Conservation (phyloP, 805 yeast genomes). For the Candida maris region DNA sequence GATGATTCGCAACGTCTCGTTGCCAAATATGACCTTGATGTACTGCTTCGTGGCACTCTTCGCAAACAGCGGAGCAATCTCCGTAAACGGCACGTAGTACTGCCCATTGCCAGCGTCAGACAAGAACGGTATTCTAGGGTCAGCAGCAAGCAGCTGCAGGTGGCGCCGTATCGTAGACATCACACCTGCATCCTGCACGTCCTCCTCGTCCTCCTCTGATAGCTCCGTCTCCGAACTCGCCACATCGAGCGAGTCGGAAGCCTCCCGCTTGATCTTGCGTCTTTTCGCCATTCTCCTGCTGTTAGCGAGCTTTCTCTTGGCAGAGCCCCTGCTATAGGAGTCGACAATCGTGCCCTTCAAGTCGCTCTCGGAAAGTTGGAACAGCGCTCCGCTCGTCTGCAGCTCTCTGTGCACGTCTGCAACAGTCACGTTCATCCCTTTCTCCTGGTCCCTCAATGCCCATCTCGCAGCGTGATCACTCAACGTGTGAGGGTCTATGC, state of each 20-base stretch:
- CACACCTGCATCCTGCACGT: conserved; percentile 17
- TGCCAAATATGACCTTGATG: conserved; percentile 59
- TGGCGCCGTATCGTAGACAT: conserved; percentile 45
- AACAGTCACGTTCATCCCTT: conserved; percentile 37
- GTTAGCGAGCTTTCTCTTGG: conserved; percentile 7
- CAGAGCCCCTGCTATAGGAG: conserved; percentile 29
- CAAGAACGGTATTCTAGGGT: conserved; percentile 55
- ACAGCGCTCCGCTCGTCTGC: conserved; percentile 28
- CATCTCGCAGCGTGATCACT: conserved; percentile 24
- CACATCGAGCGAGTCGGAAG: conserved; percentile 26
- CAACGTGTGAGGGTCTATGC: conserved; percentile 29
- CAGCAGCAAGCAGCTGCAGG: conserved; percentile 57
- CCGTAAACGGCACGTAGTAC: conserved; percentile 61
- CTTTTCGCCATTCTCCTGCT: conserved; percentile 9
- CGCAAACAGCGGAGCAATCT: conserved; percentile 44
- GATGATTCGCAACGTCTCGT: conserved; percentile 65
- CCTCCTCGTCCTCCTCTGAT: conserved; percentile 18
- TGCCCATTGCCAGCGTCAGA: conserved; percentile 51
- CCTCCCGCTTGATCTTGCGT: conserved; percentile 28
- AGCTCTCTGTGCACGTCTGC: conserved; percentile 37
- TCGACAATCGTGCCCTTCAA: conserved; percentile 32
- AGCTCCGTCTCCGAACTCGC: conserved; percentile 26
- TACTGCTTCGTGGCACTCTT: conserved; percentile 52
- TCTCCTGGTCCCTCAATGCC: conserved; percentile 35
- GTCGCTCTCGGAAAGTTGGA: conserved; percentile 35